Conservation (phyloP, 108 stramenopile species). For the Cylindrotheca fusiformis region DNA sequence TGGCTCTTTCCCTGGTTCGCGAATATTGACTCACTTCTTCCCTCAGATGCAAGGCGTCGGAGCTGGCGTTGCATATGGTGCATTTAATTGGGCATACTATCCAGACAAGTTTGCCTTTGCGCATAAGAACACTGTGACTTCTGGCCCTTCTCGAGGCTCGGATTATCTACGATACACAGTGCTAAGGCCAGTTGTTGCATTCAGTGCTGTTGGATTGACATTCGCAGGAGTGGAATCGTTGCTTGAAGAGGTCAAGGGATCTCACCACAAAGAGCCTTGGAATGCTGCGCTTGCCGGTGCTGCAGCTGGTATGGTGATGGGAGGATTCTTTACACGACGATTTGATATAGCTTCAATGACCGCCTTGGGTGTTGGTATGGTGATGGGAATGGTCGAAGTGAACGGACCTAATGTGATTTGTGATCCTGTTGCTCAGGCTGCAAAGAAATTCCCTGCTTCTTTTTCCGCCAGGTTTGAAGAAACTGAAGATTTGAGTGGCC, state of each 20-base stretch:
- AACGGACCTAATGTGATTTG: conserved; percentile 28
- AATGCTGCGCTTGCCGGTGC: conserved; percentile 32
- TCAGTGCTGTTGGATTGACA: conserved; percentile 25
- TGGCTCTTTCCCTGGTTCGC: conserved; percentile 1
- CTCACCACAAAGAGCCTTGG: conserved; percentile 39
- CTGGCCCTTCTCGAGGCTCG: conserved; percentile 27
- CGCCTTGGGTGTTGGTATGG: conserved; percentile 32
- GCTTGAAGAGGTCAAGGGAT: conserved; percentile 24
- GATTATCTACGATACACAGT: conserved; percentile 15
- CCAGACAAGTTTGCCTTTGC: conserved; percentile 32
- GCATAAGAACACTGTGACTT: conserved; percentile 25
- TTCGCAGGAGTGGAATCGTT: conserved; percentile 34
- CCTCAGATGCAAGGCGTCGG: conserved; percentile 22
- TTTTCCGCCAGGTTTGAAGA: conserved; percentile 30
- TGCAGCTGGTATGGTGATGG: conserved; percentile 33
- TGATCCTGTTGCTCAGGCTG: conserved; percentile 20
- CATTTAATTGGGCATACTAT: conserved; percentile 31
- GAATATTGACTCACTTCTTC: not conserved
- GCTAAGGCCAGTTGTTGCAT: conserved; percentile 28
- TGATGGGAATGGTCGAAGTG: conserved; percentile 44
- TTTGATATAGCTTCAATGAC: conserved; percentile 38
- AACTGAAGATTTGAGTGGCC: conserved; percentile 26
- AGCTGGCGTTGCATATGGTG: conserved; percentile 28
- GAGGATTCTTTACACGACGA: conserved; percentile 38
- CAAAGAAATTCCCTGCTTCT: conserved; percentile 23